Evolutionary conservation across 495 filamentous ascomycete species (phyloP).

Genomic region (Aspergillus incahuasiensis): DNA sequence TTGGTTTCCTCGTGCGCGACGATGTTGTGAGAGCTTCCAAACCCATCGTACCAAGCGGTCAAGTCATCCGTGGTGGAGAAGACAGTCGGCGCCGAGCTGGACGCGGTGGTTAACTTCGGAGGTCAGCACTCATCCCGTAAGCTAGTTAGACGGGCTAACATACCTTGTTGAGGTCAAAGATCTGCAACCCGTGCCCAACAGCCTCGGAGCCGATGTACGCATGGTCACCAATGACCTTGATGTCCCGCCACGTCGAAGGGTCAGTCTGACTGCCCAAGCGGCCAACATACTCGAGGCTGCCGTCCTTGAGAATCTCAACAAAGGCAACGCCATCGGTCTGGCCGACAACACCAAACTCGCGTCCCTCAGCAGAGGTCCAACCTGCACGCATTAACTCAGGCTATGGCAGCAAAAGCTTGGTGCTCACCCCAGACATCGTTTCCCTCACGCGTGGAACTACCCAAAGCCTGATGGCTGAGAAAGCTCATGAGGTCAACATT

Average conservation of each 20-base stretch:
- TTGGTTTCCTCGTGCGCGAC: slow-evolving; percentile 18
- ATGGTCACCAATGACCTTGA: slow-evolving; percentile 18
- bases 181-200: slow-evolving; percentile 15
- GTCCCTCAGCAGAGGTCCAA: slow-evolving; percentile 16
- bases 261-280: slow-evolving; percentile 16
- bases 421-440: slow-evolving; percentile 20
- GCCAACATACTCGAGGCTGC: slow-evolving; percentile 17
- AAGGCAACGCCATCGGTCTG: slow-evolving; percentile 19
- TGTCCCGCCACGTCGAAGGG: slow-evolving; percentile 14
- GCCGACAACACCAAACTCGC: slow-evolving; percentile 20
- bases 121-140: neutral
- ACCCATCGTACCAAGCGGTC: slow-evolving; percentile 16
- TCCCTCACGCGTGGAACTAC: slow-evolving; percentile 16
- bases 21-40: slow-evolving; percentile 21
- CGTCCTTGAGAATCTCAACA: slow-evolving; percentile 13
- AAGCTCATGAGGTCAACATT: slow-evolving; percentile 17
- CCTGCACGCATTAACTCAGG: slow-evolving; percentile 1
- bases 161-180: slow-evolving; percentile 21
- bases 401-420: neutral
- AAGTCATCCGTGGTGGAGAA: slow-evolving; percentile 13
- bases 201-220: slow-evolving; percentile 20
- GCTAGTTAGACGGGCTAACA: neutral
- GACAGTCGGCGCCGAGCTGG: slow-evolving; percentile 4
- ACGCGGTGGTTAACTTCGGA: neutral
- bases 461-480: slow-evolving; percentile 19